phyloP scores from a whole-genome alignment of 257 asterid species.

The Gynochthodes officinalis region DNA sequence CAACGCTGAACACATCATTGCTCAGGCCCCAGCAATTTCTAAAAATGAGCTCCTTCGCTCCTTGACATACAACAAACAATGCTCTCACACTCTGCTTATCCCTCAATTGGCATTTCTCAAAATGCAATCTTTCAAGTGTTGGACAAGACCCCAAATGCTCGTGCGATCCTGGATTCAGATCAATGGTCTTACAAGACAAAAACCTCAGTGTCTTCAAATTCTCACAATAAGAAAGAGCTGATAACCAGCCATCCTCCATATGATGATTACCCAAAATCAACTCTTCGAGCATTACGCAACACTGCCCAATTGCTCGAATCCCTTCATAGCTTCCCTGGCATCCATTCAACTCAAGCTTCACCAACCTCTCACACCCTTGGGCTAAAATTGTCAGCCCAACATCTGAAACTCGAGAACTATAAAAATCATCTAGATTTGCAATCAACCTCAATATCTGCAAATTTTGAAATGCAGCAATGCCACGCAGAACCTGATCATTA shows the following conservation, averaged over 20 bases:
- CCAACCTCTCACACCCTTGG: constrained; percentile 67
- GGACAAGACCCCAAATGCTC: constrained; percentile 49
- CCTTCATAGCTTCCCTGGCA: constrained; percentile 73
- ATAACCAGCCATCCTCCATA: constrained; percentile 76
- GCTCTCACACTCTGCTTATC: constrained; percentile 43
- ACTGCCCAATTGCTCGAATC: constrained; percentile 60
- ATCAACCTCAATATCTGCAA: constrained; percentile 58
- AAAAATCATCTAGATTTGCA: constrained; percentile 47
- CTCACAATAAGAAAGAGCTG: constrained; percentile 54
- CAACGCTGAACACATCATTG: constrained; percentile 48
- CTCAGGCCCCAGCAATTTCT: constrained; percentile 60
- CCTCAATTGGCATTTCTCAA: constrained; percentile 67
- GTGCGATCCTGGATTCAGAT: constrained; percentile 29
- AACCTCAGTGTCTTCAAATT: constrained; percentile 60
- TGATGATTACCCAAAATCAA: constrained; percentile 47
- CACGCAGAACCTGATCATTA: constrained; percentile 59
- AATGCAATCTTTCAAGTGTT: constrained; percentile 47
- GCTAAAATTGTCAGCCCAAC: constrained; percentile 71
- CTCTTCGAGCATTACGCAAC: constrained; percentile 72
- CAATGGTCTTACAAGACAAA: constrained; percentile 55
- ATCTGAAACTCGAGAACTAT: constrained; percentile 53
- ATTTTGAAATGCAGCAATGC: constrained; percentile 62
- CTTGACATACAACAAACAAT: constrained; percentile 49
- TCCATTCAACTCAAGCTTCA: constrained; percentile 68
- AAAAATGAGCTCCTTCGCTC: constrained; percentile 40